phyloP scores from a whole-genome alignment of 805 yeast species.

The Schwanniomyces yamadae region DNA sequence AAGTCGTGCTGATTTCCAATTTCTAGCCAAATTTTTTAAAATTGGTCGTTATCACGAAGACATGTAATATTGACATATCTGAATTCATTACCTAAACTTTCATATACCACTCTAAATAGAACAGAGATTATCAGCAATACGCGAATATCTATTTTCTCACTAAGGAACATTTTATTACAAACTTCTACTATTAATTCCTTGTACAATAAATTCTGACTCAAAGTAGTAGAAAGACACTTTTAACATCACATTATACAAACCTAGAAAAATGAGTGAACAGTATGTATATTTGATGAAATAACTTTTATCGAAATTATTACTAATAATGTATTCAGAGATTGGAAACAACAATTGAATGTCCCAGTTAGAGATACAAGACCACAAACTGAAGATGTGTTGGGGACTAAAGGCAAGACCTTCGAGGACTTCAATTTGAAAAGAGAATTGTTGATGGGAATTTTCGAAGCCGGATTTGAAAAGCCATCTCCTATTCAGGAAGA shows the following conservation, averaged over 20 bases:
- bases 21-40: too few relatives aligned
- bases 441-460: conserved; percentile 95
- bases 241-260: not conserved
- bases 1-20: too few relatives aligned
- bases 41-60: too few relatives aligned
- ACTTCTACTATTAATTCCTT: too few relatives aligned
- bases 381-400: conserved; percentile 93
- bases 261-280: conserved; percentile 6
- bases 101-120: too few relatives aligned
- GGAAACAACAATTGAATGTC: conserved; percentile 73
- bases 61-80: too few relatives aligned
- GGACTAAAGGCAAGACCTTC: conserved; percentile 85
- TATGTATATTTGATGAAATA: conserved; percentile 1
- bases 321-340: conserved; percentile 24
- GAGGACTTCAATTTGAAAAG: conserved; percentile 91
- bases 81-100: too few relatives aligned
- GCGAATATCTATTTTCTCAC: too few relatives aligned
- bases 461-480: conserved; percentile 97
- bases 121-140: too few relatives aligned
- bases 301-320: not conserved
- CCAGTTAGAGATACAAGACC: conserved; percentile 91
- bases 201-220: conserved; percentile 2
- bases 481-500: conserved; percentile 99
- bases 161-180: too few relatives aligned
- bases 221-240: not conserved